These are phyloP conservation scores for Paratinospora sagittata DNA, from an alignment of 164 flowering plant species.

Conservation along the genomic window DNA sequence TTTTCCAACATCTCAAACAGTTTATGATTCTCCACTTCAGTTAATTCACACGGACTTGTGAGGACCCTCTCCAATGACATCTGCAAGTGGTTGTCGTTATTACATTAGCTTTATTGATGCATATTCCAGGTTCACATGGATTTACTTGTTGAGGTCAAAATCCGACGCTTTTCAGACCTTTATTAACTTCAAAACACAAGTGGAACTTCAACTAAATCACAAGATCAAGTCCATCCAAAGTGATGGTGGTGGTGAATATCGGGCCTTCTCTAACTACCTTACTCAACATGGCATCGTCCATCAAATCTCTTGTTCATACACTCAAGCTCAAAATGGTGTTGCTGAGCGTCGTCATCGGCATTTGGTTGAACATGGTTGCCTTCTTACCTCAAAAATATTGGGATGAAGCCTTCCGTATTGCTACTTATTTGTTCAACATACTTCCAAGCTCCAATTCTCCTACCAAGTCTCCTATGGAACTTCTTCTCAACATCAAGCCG, in stretches of 20 bases:
- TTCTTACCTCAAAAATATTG: background rate
- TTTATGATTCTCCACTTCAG: too few relatives aligned
- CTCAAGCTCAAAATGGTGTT: background rate
- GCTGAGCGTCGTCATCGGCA: conserved; percentile 3
- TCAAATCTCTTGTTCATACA: background rate
- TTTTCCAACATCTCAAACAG: too few relatives aligned
- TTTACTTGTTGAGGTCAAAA: too few relatives aligned
- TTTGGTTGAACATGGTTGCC: background rate
- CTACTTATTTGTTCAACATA: background rate
- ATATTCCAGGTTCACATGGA: too few relatives aligned
- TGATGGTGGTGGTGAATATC: background rate
- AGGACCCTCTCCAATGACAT: too few relatives aligned
- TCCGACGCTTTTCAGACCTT: too few relatives aligned
- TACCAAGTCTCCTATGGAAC: too few relatives aligned
- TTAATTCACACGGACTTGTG: too few relatives aligned
- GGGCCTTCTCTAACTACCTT: background rate
- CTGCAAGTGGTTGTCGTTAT: too few relatives aligned
- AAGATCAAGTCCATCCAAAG: background rate
- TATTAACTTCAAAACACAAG: too few relatives aligned
- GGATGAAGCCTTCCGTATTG: background rate
- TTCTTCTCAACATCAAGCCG: background rate
- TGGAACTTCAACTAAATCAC: too few relatives aligned
- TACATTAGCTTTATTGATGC: too few relatives aligned
- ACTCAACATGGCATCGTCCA: background rate
- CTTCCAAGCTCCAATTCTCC: background rate